These are phyloP conservation scores for Auricularia sp. DNA, from an alignment of 768 basidiomycete species.

Conservation along the genomic window DNA sequence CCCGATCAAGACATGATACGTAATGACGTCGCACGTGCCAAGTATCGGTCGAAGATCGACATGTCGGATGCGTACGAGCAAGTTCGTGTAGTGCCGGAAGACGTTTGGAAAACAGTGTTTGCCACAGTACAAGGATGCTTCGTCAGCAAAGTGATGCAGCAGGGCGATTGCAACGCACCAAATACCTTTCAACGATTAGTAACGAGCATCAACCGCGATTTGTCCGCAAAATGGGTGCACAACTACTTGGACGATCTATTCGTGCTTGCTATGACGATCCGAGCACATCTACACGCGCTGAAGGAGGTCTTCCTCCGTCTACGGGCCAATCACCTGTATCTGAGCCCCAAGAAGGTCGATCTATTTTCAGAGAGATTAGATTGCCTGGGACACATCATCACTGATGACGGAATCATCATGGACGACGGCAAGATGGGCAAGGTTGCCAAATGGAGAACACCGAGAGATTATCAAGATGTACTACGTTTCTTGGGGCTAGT, in stretches of 20 bases:
- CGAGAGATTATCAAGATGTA: slow-evolving; percentile 25
- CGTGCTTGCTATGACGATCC: slow-evolving; percentile 26
- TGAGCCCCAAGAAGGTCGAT: slow-evolving; percentile 27
- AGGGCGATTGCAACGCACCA: slow-evolving; percentile 37
- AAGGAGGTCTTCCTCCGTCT: slow-evolving; percentile 23
- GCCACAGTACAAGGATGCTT: slow-evolving; percentile 29
- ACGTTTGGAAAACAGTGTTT: slow-evolving; percentile 16
- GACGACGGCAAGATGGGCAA: slow-evolving; percentile 27
- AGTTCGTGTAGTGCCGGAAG: slow-evolving; percentile 20
- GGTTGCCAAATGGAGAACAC: slow-evolving; percentile 27
- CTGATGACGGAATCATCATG: slow-evolving; percentile 28
- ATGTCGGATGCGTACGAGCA: slow-evolving; percentile 36
- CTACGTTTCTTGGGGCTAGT: slow-evolving; percentile 32
- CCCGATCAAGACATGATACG: slow-evolving; percentile 33
- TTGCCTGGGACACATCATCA: slow-evolving; percentile 33
- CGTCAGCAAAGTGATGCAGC: slow-evolving; percentile 32
- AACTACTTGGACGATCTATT: slow-evolving; percentile 39
- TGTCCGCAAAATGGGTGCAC: slow-evolving; percentile 30
- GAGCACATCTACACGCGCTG: slow-evolving; percentile 30
- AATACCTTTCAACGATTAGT: slow-evolving; percentile 38
- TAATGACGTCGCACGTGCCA: slow-evolving; percentile 23
- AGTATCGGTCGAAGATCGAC: slow-evolving; percentile 31
- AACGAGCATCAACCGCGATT: slow-evolving; percentile 29
- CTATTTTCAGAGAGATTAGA: slow-evolving; percentile 23
- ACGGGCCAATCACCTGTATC: slow-evolving; percentile 19